Evolutionary conservation across 495 filamentous ascomycete genomes (phyloP).

Genomic region (Penicillium dipodomyicola): DNA sequence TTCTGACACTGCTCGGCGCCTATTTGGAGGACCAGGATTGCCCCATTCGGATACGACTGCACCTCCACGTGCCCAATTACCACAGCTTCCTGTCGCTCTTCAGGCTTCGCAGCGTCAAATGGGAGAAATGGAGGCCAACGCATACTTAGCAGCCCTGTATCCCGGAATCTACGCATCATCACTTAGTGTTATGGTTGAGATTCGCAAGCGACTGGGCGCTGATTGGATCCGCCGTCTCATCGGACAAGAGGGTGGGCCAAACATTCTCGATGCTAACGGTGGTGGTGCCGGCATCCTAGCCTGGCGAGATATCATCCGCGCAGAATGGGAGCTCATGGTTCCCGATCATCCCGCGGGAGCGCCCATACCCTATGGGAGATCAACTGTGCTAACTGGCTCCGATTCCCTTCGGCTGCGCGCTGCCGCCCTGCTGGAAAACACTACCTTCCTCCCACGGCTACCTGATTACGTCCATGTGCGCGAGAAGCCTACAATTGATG

Average conservation of each 20-base stretch:
- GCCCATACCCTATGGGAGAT: conserved; percentile 52
- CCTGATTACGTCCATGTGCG: conserved; percentile 79
- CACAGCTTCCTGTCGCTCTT: conserved; percentile 67
- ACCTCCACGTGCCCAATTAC: conserved; percentile 45
- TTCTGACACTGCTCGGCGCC: conserved; percentile 58
- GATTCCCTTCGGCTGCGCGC: conserved; percentile 70
- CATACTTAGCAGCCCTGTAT: conserved; percentile 73
- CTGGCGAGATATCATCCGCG: conserved; percentile 77
- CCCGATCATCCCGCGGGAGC: conserved; percentile 39
- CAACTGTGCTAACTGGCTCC: conserved; percentile 62
- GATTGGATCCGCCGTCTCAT: conserved; percentile 74
- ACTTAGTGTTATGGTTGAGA: conserved; percentile 73
- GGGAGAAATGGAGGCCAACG: conserved; percentile 84
- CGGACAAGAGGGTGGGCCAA: conserved; percentile 64
- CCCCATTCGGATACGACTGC: conserved; percentile 68
- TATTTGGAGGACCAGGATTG: conserved; percentile 71
- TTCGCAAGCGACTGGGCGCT: conserved; percentile 77
- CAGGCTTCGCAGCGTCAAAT: conserved; percentile 69
- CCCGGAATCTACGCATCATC: conserved; percentile 76
- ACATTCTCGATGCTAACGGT: conserved; percentile 79
- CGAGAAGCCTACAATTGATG: conserved; percentile 47
- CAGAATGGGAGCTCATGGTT: conserved; percentile 70
- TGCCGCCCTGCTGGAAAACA: conserved; percentile 76
- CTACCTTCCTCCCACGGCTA: conserved; percentile 85
- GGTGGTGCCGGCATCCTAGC: conserved; percentile 83